Evolutionary conservation across 2,329 filamentous ascomycete species (phyloP).

Genomic region (Elsinoe batatas): DNA sequence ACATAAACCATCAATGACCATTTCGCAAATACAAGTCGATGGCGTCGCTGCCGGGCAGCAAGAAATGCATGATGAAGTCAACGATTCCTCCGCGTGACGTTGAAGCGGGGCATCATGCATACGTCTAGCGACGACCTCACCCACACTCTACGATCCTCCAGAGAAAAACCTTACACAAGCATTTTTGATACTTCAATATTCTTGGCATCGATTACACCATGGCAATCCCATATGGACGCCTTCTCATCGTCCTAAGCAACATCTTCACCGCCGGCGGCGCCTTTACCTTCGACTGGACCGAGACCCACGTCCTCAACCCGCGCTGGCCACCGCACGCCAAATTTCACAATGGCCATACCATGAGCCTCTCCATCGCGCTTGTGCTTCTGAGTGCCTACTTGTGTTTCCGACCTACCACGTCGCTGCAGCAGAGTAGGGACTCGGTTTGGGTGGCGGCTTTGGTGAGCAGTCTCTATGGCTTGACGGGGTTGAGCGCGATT

Average conservation of each 20-base stretch:
- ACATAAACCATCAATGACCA: too few species aligned
- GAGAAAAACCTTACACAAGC: too few species aligned
- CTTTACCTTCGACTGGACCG: constrained; percentile 9
- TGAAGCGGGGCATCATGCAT: neutral
- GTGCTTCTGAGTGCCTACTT: constrained; percentile 31
- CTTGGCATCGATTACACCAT: neutral
- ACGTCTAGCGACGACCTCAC: too few species aligned
- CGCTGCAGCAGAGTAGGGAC: neutral
- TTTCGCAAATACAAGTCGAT: too few species aligned
- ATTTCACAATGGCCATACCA: constrained; percentile 46
- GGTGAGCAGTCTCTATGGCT: constrained; percentile 34
- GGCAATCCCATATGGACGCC: neutral
- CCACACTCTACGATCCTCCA: too few species aligned
- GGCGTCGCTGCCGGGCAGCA: too few species aligned
- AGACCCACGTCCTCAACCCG: constrained; percentile 9
- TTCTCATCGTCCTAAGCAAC: neutral
- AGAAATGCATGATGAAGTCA: too few species aligned
- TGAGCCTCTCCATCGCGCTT: constrained; percentile 37
- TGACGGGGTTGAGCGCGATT: constrained; percentile 35
- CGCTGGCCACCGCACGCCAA: constrained; percentile 9
- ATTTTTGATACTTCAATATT: too few species aligned
- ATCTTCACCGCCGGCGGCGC: neutral
- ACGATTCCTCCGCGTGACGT: neutral
- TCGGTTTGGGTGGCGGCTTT: neutral
- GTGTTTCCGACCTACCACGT: neutral